Conservation (phyloP, 2,329 filamentous ascomycete species). For the Trichoderma sp. region DNA sequence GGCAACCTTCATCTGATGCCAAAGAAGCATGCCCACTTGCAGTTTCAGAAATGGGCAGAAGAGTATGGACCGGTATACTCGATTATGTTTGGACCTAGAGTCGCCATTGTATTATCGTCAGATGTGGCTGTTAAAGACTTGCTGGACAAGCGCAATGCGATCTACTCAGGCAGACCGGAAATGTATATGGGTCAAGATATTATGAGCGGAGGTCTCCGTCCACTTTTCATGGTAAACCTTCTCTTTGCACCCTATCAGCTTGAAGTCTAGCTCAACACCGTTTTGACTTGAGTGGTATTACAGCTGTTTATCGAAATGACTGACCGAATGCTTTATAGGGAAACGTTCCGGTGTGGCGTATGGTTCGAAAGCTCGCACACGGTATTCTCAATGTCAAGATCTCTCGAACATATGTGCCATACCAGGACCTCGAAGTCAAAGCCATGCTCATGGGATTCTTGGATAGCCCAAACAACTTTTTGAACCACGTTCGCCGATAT, state of each 20-base stretch:
- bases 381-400: slow-evolving; percentile 12
- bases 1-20: slow-evolving; percentile 21
- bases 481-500: slow-evolving; percentile 19
- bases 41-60: slow-evolving; percentile 52
- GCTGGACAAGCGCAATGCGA: slow-evolving; percentile 53
- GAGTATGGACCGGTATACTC: slow-evolving; percentile 57
- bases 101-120: slow-evolving; percentile 52
- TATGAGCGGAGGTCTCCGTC: slow-evolving; percentile 14
- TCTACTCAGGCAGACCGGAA: slow-evolving; percentile 32
- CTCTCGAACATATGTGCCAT: slow-evolving; percentile 23
- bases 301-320: no score
- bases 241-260: background rate
- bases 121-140: slow-evolving; percentile 54
- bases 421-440: slow-evolving; percentile 17
- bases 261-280: background rate
- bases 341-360: slow-evolving; percentile 7
- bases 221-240: slow-evolving; percentile 8
- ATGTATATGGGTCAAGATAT: slow-evolving; percentile 20
- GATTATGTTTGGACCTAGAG: slow-evolving; percentile 54
- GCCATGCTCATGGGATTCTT: slow-evolving; percentile 17
- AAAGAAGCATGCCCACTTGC: slow-evolving; percentile 2
- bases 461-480: background rate
- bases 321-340: background rate
- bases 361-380: slow-evolving; percentile 18
- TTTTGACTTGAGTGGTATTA: background rate